Evolutionary conservation across 805 yeast genomes (phyloP), one percentile per base, ranked within the genome.

Genomic region (Metahyphopichia silvanorum): DNA sequence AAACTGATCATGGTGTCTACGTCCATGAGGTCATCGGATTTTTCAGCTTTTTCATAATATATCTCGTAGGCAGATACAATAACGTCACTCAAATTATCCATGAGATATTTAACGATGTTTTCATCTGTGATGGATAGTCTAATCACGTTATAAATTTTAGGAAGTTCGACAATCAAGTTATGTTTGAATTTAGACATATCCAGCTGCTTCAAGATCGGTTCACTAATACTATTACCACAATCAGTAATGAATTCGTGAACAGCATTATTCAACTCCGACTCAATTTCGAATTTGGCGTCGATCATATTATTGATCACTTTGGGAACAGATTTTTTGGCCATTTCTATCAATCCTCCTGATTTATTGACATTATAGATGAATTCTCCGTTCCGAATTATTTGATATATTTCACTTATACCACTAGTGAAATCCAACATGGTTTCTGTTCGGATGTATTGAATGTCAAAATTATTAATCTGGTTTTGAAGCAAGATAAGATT

Each of bases 281-380:
- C 85, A 25, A 89, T 64, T 53, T 89, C 97, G 27, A 57, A 57
- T 35, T 69, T 66, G 33, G 79, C 93, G 58, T 89, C 96, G 28
- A 81, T 74, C 84, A 82, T 82, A 51, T 86, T 82, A 46, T 78
- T 81, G 10, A 85, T 82, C 10, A 87, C 86, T 41, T 74, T 79
- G 0, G 96, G 96, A 2, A 82, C 84, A 1, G 86, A 70, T 16
- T 79, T 86, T 41, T 74, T 66, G 2, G 82, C 84, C 21, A 81
- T 49, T 29, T 69, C 69, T 33, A 75, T 47, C 17, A 77, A 49
- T 1, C 66, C 64, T 2, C 62, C 60, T 25, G 51, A 50, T 25
- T 41, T 33, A 36, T 48, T 47, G 20, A 49, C 53, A 21, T 63
- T 63, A 13, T 62, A 54, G 31, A 77, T 60, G n/a, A 81, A 63